Percentiles rank a stretch among this genome's conserved stretches.
These are phyloP conservation scores for Lactarius quietus DNA, from an alignment of 768 basidiomycete genomes.

Conservation along the genomic window DNA sequence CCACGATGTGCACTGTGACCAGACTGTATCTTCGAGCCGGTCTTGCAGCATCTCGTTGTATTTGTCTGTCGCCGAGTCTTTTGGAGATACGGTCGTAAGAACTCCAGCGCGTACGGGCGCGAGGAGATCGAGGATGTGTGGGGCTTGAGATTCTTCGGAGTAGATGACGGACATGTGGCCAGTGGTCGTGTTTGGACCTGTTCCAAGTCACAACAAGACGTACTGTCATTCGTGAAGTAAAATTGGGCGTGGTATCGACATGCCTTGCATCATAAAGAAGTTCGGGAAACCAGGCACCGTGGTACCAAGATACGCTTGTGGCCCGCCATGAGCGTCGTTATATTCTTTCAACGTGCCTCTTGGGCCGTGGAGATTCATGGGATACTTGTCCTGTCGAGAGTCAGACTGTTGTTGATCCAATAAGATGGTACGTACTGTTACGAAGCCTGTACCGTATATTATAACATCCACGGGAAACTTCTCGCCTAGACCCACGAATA, in stretches of 20 bases:
- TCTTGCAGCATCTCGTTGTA: slow-evolving; percentile 21
- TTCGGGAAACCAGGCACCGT: slow-evolving; percentile 22
- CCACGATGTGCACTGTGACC: slow-evolving; percentile 22
- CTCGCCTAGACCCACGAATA: slow-evolving; percentile 34
- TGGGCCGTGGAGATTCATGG: slow-evolving; percentile 11
- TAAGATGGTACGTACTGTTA: slow-evolving; percentile 36
- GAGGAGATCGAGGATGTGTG: slow-evolving; percentile 14
- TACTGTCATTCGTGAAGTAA: neutral
- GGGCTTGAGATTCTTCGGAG: slow-evolving; percentile 33
- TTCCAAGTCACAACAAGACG: neutral
- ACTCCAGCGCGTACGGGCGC: slow-evolving; percentile 10
- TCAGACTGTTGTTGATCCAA: neutral
- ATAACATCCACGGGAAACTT: slow-evolving; percentile 50
- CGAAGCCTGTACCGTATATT: slow-evolving; percentile 54
- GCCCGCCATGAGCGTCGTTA: slow-evolving; percentile 45
- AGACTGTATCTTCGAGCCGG: slow-evolving; percentile 15
- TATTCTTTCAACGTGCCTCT: slow-evolving; percentile 43
- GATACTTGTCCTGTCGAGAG: slow-evolving; percentile 15
- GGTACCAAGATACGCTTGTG: slow-evolving; percentile 48
- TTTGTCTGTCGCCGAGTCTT: slow-evolving; percentile 14
- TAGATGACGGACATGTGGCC: slow-evolving; percentile 58
- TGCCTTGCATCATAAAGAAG: slow-evolving; percentile 23
- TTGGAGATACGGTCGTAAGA: slow-evolving; percentile 15
- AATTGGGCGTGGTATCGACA: neutral
- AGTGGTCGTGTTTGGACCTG: slow-evolving; percentile 47